Conservation (phyloP, 2,329 filamentous ascomycete species). For the Dactylellina haptotyla region DNA sequence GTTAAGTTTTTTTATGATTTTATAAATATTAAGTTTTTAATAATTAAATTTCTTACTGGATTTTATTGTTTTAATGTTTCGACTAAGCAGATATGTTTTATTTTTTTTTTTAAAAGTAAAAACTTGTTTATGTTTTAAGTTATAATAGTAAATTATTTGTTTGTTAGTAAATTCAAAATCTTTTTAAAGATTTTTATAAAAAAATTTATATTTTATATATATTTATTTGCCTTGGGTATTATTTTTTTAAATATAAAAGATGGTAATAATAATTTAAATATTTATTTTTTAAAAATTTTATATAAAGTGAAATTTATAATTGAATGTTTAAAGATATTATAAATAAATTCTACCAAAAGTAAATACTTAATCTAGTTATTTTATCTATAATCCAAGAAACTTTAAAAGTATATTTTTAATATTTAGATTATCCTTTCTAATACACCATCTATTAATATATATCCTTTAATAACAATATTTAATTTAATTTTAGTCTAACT, state of each 20-base stretch:
- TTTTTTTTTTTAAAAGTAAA: constrained; percentile 7
- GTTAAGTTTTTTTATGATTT: constrained; percentile 1
- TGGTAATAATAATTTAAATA: background rate
- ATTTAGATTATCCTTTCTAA: background rate
- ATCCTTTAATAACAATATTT: background rate
- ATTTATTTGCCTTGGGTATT: background rate
- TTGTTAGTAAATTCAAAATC: constrained; percentile 1
- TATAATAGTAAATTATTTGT: constrained; percentile 25
- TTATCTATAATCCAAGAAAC: background rate
- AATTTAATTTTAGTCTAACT: background rate
- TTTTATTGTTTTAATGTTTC: constrained; percentile 4
- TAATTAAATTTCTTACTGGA: background rate
- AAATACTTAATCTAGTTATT: background rate
- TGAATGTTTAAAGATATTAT: background rate
- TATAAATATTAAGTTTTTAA: constrained; percentile 1
- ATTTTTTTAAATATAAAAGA: background rate
- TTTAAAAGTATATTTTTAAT: background rate
- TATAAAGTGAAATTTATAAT: background rate
- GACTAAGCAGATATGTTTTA: constrained; percentile 19
- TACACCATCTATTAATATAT: background rate
- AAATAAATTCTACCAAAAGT: background rate
- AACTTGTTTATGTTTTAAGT: background rate
- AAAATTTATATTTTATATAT: background rate
- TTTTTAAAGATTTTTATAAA: background rate
- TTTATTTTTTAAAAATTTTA: background rate